Evolutionary conservation across 2,329 filamentous ascomycete genomes (phyloP).

Genomic region (Xylaria sp.): DNA sequence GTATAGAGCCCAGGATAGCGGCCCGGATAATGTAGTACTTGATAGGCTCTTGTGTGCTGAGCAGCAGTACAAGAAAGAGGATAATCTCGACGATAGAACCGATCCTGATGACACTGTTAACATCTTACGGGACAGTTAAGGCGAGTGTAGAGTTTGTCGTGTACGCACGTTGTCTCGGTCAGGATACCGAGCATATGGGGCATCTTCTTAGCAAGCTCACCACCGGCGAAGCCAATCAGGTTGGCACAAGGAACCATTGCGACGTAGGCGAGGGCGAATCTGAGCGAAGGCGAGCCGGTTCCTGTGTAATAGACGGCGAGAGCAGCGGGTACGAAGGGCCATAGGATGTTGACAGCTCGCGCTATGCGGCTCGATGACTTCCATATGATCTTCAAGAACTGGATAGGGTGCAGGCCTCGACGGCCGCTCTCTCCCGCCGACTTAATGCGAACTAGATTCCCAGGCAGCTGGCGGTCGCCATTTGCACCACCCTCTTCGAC

Average conservation of each 20-base stretch:
- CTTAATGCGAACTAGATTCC: conserved; percentile 48
- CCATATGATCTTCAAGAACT: conserved; percentile 73
- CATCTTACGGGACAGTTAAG: conserved; percentile 43
- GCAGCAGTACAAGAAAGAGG: conserved; percentile 80
- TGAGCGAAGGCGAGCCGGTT: conserved; percentile 64
- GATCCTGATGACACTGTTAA: conserved; percentile 54
- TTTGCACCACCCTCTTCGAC: conserved; percentile 10
- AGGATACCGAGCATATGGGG: conserved; percentile 77
- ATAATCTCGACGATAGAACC: conserved; percentile 85
- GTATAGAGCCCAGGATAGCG: conserved; percentile 83
- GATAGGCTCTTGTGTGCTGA: conserved; percentile 51
- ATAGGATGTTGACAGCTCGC: conserved; percentile 74
- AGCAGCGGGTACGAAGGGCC: conserved; percentile 79
- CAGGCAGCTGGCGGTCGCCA: conserved; percentile 26
- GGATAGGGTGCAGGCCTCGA: conserved; percentile 69
- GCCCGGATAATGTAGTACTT: conserved; percentile 80
- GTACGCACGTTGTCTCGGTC: conserved; percentile 64
- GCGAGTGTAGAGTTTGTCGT: background rate
- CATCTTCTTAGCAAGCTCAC: conserved; percentile 78
- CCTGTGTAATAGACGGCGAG: conserved; percentile 67
- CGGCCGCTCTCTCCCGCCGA: conserved; percentile 74
- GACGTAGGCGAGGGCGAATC: conserved; percentile 78
- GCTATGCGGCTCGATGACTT: conserved; percentile 72
- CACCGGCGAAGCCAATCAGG: conserved; percentile 77
- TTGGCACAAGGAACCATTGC: conserved; percentile 83